Conservation (phyloP, 2,329 filamentous ascomycete species). For the Fusarium fujikuroi region DNA sequence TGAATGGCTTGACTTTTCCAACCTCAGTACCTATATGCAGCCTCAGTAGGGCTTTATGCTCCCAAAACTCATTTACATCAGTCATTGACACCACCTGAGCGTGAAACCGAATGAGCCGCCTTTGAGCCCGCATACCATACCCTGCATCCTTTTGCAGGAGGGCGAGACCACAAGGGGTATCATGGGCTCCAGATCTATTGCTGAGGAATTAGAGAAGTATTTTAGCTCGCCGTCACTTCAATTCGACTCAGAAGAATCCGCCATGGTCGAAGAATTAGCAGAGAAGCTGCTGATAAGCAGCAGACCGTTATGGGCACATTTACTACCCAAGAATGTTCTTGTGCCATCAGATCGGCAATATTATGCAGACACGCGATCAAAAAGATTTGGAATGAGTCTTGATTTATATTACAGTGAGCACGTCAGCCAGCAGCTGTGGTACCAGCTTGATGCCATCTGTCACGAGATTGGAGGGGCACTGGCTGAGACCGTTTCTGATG, state of each 20-base stretch:
- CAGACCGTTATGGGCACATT: neutral
- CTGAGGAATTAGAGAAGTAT: neutral
- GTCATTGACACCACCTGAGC: neutral
- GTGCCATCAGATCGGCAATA: neutral
- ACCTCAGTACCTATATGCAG: neutral
- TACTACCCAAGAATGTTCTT: neutral
- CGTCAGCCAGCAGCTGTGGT: neutral
- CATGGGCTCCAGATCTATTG: neutral
- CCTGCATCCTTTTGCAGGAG: neutral
- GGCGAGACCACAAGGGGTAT: neutral
- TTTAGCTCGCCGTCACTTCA: neutral
- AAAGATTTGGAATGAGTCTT: neutral
- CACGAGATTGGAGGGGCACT: neutral
- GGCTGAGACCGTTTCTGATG: neutral
- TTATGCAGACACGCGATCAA: neutral
- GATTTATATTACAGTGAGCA: neutral
- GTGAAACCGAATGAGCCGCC: neutral
- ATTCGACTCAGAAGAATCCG: neutral
- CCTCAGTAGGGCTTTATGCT: accelerated
- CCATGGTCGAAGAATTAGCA: neutral
- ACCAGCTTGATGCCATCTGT: neutral
- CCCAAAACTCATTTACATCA: accelerated
- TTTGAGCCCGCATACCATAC: neutral
- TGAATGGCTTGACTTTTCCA: neutral
- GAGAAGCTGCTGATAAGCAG: constrained; percentile 2